A percentile compares a stretch with the other conserved stretches of the same genome.
Conservation (phyloP, 345 rosid species). For the Populus davidiana region DNA sequence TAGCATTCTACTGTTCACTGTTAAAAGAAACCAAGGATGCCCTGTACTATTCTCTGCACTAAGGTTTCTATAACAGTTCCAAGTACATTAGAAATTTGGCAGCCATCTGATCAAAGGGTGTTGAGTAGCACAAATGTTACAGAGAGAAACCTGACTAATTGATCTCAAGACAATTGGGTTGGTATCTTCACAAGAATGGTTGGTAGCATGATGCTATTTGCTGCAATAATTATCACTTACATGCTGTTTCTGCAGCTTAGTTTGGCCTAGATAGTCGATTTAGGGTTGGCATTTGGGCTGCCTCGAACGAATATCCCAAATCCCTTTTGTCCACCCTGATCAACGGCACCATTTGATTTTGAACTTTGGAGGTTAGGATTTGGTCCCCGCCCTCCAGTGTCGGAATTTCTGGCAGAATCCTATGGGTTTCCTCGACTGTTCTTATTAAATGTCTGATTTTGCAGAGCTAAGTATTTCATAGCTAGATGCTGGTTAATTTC, state of each 20-base stretch:
- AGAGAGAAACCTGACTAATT: no score
- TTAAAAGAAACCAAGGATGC: background rate
- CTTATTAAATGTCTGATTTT: constrained; percentile 2
- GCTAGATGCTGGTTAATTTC: constrained; percentile 22
- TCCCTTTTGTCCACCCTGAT: constrained; percentile 14
- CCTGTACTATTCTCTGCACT: background rate
- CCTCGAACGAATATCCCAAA: constrained; percentile 35
- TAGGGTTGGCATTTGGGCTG: background rate
- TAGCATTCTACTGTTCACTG: no score
- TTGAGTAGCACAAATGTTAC: background rate
- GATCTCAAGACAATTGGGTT: background rate
- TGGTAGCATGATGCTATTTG: background rate
- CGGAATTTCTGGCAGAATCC: background rate
- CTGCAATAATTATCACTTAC: no score
- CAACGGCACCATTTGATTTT: constrained; percentile 5
- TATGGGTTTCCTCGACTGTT: constrained; percentile 1
- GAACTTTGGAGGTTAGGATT: constrained; percentile 2
- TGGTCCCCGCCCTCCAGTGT: constrained; percentile 9
- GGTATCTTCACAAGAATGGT: background rate
- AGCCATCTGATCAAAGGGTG: background rate
- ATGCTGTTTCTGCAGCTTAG: background rate
- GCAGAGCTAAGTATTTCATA: constrained; percentile 62
- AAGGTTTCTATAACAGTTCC: background rate
- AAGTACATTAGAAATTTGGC: background rate
- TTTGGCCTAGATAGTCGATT: background rate